Evolutionary conservation across 2,329 filamentous ascomycete species (phyloP), one percentile per base, ranked within the genome.

Genomic region (Aspergillus ibericus): DNA sequence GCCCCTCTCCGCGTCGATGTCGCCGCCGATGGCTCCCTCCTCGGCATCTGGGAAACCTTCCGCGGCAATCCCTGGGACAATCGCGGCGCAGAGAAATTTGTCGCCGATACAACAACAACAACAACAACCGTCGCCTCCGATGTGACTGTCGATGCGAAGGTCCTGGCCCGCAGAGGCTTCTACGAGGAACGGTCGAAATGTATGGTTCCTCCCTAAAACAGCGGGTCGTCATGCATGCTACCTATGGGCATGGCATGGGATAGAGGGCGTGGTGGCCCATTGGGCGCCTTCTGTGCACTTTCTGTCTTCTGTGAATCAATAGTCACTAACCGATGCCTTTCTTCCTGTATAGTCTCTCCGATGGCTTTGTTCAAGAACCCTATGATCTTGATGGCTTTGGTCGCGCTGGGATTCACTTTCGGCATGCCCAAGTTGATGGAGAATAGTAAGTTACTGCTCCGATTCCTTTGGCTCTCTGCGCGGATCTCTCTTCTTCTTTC

Each of bases 381-480:
- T 3, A 98, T 98, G 92, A 97, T 98, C 63, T 83, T 99, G 60
- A 89, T 99, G 81, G 92, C 89, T 4, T 77, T 96, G 34, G 87
- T 95, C 38, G 92, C 88, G 61, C 86, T 97, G 80, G 88, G 80
- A 5, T 81, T 97, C 65, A 92, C 96, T 63, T 83, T 98, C 68
- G 93, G 93, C 65, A 91, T 98, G 90, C 95, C 95, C 13, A 95
- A 97, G 76, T 77, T 99, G 56, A 87, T 98, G 80, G 93, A 98
- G 53, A 97, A 95, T 73, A 96, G 93, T 97, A 85, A 63, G 91
- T 84, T 36, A 27, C 40, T 59, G 29, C 36, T 48, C 46, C 42
- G 29, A 44, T 6, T 36, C 35, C 59, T 15, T 22, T 10, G 7
- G 29, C 29, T 32, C 10, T 32, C 29, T 10, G 29, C 9, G 12